These are phyloP conservation scores for Cercophora newfieldiana DNA, from an alignment of 495 filamentous ascomycete genomes.

Conservation along the genomic window DNA sequence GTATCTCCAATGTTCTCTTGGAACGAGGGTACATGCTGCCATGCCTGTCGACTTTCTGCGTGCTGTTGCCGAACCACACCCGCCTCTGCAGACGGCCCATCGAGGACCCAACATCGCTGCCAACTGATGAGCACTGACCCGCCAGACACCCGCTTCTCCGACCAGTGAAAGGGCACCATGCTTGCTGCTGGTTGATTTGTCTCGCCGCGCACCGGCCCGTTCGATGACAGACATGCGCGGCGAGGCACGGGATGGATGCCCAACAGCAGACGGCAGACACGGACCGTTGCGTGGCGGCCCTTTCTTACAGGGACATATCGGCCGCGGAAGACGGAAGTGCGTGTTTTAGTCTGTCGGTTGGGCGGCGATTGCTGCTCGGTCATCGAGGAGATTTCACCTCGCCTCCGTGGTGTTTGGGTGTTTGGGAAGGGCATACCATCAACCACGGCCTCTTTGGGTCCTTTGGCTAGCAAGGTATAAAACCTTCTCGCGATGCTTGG, in stretches of 20 bases:
- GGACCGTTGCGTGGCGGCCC: neutral
- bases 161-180: neutral
- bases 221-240: neutral
- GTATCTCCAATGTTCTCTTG: neutral
- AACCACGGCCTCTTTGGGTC: neutral
- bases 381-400: neutral
- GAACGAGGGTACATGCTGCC: neutral
- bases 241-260: neutral
- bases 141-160: neutral
- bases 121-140: neutral
- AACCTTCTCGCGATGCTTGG: neutral
- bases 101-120: neutral
- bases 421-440: neutral
- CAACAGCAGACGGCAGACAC: neutral
- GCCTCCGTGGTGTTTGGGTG: neutral
- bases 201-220: constrained; percentile 4
- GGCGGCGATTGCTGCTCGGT: neutral
- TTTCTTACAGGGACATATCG: neutral
- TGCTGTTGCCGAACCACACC: neutral
- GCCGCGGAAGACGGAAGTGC: neutral
- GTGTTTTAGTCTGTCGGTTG: neutral
- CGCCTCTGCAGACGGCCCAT: neutral
- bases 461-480: neutral
- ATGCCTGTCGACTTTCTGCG: neutral
- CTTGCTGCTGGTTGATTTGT: neutral